These are phyloP conservation scores for Fomitopsis palustris DNA, from an alignment of 1,284 basidiomycete species.

Conservation along the genomic window DNA sequence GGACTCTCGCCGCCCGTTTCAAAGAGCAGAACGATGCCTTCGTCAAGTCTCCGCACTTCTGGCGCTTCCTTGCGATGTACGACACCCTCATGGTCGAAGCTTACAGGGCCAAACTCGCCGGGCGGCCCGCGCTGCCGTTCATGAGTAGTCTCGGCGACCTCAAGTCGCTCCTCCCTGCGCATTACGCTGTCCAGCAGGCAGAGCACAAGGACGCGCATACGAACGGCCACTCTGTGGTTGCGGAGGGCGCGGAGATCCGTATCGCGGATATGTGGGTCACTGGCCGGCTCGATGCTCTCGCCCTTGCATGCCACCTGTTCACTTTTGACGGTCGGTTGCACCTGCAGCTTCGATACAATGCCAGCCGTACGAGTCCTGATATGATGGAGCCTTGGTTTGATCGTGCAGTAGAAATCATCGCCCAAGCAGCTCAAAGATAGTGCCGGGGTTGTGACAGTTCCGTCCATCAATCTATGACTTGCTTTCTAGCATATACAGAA, in stretches of 20 bases:
- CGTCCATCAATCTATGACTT: no score
- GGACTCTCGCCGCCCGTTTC: neutral
- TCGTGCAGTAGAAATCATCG: neutral
- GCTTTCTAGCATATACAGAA: no score
- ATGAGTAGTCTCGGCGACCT: conserved; percentile 1
- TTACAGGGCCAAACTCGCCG: neutral
- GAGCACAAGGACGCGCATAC: neutral
- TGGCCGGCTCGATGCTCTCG: neutral
- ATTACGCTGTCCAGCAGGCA: neutral
- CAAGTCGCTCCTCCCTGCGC: neutral
- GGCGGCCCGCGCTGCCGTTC: neutral
- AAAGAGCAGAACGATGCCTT: neutral
- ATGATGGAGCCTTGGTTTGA: neutral
- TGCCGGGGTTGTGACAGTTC: no score
- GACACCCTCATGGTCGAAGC: neutral
- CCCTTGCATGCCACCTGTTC: neutral
- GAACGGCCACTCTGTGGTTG: neutral
- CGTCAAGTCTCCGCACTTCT: conserved; percentile 1
- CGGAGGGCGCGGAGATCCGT: neutral
- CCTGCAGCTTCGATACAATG: neutral
- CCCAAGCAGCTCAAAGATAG: neutral
- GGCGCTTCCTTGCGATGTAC: neutral
- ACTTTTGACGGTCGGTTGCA: neutral
- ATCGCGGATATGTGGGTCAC: neutral
- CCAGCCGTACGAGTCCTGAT: neutral